A percentile compares a stretch with the other conserved stretches of the same genome.
Conservation (phyloP, 2,329 filamentous ascomycete species). For the Neoscytalidium dimidiatum region DNA sequence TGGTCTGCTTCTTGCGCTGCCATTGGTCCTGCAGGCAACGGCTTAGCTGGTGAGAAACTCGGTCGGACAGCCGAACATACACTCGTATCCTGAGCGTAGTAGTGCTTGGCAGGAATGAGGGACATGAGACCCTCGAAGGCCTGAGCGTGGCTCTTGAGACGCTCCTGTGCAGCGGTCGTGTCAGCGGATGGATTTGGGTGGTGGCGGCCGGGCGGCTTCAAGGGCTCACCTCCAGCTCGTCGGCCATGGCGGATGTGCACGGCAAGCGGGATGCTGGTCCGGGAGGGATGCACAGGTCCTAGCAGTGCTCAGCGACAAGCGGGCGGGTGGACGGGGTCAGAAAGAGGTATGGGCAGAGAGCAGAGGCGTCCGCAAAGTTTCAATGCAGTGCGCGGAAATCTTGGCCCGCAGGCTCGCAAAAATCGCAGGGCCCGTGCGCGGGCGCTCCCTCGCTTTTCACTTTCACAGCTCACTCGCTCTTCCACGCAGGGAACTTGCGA, state of each 20-base stretch:
- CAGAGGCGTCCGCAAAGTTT: slow-evolving; percentile 6
- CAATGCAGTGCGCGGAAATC: slow-evolving; percentile 8
- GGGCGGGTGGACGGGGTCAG: neutral
- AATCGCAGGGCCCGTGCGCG: slow-evolving; percentile 3
- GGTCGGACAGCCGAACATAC: slow-evolving; percentile 56
- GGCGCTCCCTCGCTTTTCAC: neutral
- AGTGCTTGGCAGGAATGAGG: slow-evolving; percentile 85
- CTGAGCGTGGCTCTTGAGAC: slow-evolving; percentile 61
- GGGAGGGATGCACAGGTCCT: neutral
- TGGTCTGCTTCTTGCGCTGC: slow-evolving; percentile 93
- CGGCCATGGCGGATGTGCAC: slow-evolving; percentile 31
- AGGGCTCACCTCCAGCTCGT: slow-evolving; percentile 44
- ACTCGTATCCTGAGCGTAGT: slow-evolving; percentile 82
- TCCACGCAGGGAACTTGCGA: too few relatives aligned
- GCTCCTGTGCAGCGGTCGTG: slow-evolving; percentile 44
- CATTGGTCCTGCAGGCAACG: slow-evolving; percentile 73
- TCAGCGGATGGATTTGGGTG: slow-evolving; percentile 30
- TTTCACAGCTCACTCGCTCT: too few relatives aligned
- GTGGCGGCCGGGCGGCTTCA: slow-evolving; percentile 26
- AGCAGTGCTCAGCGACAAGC: neutral
- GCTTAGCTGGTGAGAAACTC: neutral
- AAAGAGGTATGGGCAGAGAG: neutral
- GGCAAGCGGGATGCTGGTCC: neutral
- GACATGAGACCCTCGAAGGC: slow-evolving; percentile 86
- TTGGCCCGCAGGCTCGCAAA: slow-evolving; percentile 8